Percentiles rank a stretch among this genome's conserved stretches.
Evolutionary conservation across 257 asterid species (phyloP).

Genomic region (Jaltomata sinuosa): DNA sequence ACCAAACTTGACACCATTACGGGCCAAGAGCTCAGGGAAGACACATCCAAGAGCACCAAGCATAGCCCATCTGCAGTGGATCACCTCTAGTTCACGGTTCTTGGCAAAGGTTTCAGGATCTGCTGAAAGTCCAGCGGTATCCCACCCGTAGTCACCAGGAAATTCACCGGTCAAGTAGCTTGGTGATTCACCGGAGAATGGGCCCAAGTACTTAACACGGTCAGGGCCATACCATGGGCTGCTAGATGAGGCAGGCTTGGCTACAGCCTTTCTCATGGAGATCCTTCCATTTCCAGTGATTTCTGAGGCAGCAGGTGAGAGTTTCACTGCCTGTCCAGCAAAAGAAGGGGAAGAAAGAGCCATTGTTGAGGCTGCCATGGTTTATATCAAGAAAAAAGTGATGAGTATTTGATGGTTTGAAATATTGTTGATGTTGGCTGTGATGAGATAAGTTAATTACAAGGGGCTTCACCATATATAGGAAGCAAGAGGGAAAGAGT

Average conservation of each 20-base stretch:
- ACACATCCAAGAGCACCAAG: background rate
- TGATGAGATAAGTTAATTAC: background rate
- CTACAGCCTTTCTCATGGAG: slow-evolving; percentile 4
- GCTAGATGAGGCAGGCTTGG: slow-evolving; percentile 21
- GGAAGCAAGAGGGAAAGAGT: background rate
- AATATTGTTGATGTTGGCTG: background rate
- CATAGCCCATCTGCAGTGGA: background rate
- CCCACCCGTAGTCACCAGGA: slow-evolving; percentile 76
- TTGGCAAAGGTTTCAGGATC: slow-evolving; percentile 24
- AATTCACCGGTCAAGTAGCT: slow-evolving; percentile 63
- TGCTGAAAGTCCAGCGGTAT: slow-evolving; percentile 56
- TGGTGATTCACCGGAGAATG: slow-evolving; percentile 57
- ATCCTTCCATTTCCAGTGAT: background rate
- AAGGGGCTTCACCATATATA: background rate
- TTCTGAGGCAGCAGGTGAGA: background rate
- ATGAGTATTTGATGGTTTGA: background rate
- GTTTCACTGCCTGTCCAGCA: slow-evolving; percentile 6
- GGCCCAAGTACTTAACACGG: slow-evolving; percentile 62
- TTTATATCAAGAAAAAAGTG: too few species aligned
- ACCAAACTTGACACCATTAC: background rate
- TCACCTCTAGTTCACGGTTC: background rate
- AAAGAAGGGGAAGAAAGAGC: slow-evolving; percentile 17
- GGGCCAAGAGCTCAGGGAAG: background rate
- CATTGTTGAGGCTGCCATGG: slow-evolving; percentile 9
- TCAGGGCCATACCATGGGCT: slow-evolving; percentile 73